Evolutionary conservation across 805 yeast genomes (phyloP).

Genomic region (Starmerella bacillaris): DNA sequence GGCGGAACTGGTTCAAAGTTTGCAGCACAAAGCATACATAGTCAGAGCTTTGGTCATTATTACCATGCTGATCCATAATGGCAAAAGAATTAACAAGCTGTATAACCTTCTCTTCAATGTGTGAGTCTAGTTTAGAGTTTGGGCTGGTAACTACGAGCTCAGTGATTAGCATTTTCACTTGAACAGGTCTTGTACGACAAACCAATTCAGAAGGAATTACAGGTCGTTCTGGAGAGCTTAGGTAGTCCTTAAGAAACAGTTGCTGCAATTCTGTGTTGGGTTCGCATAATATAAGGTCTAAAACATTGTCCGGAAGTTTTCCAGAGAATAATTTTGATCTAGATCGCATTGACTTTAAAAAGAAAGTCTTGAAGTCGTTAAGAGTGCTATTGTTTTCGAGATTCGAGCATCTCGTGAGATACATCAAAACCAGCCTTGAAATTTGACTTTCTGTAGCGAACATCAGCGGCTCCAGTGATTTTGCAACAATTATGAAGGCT

Average conservation of each 20-base stretch:
- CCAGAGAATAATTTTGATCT: constrained; percentile 2
- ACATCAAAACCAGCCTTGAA: constrained; percentile 6
- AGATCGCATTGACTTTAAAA: constrained; percentile 1
- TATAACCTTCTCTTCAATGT: no score
- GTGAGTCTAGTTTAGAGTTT: no score
- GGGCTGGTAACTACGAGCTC: no score
- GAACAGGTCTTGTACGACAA: no score
- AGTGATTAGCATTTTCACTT: no score
- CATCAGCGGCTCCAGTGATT: neutral
- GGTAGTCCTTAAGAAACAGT: constrained; percentile 1
- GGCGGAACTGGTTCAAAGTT: neutral
- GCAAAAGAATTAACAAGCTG: no score
- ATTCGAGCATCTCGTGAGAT: constrained; percentile 1
- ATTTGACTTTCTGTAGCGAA: constrained; percentile 8
- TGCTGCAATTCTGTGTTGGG: neutral
- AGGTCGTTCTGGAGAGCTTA: neutral
- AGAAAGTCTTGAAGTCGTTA: neutral
- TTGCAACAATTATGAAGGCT: neutral
- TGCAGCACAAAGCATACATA: neutral
- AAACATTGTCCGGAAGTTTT: neutral
- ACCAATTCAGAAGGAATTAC: no score
- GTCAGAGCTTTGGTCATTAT: no score
- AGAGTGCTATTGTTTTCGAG: neutral
- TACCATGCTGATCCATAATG: no score
- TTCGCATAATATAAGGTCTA: constrained; percentile 3